Conservation (phyloP, 73 alveolate genomes). For the Tetrahymena thermophila region DNA sequence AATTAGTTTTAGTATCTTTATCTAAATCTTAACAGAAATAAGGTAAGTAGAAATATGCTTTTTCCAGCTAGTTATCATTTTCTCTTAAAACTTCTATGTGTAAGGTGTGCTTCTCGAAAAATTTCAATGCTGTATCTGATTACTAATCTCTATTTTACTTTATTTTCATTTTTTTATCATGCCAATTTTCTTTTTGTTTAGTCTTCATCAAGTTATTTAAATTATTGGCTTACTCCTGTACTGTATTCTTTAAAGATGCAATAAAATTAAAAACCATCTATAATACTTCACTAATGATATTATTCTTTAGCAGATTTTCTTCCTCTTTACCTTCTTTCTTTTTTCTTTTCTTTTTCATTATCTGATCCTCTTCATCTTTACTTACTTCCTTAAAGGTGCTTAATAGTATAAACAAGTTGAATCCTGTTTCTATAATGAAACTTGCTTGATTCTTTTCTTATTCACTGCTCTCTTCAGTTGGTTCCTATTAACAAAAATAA, state of each 20-base stretch:
- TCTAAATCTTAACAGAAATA: conserved; percentile 37
- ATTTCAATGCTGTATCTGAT: conserved; percentile 27
- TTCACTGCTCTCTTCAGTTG: conserved; percentile 9
- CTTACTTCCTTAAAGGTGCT: conserved; percentile 35
- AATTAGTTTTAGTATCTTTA: conserved; percentile 39
- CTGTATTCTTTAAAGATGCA: conserved; percentile 4
- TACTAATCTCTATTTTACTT: not conserved
- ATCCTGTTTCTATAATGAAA: conserved; percentile 50
- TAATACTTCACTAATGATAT: conserved; percentile 18
- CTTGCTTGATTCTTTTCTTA: conserved; percentile 5
- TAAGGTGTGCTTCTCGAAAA: conserved; percentile 39
- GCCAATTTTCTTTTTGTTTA: conserved; percentile 19
- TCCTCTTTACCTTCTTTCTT: conserved; percentile 28
- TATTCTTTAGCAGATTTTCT: conserved; percentile 27
- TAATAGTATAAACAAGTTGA: conserved; percentile 28
- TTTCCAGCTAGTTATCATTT: conserved; percentile 24
- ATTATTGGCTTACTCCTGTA: conserved; percentile 11
- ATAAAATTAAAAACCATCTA: conserved; percentile 11
- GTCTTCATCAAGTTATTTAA: conserved; percentile 17
- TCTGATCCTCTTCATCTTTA: conserved; percentile 27
- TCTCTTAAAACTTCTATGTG: conserved; percentile 50
- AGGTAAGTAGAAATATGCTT: conserved; percentile 40
- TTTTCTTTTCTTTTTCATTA: conserved; percentile 1
- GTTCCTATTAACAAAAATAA: not conserved
- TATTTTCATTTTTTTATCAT: conserved; percentile 10